Evolutionary conservation across 2,329 filamentous ascomycete species (phyloP).

Genomic region (Thermothelomyces thermophilus): DNA sequence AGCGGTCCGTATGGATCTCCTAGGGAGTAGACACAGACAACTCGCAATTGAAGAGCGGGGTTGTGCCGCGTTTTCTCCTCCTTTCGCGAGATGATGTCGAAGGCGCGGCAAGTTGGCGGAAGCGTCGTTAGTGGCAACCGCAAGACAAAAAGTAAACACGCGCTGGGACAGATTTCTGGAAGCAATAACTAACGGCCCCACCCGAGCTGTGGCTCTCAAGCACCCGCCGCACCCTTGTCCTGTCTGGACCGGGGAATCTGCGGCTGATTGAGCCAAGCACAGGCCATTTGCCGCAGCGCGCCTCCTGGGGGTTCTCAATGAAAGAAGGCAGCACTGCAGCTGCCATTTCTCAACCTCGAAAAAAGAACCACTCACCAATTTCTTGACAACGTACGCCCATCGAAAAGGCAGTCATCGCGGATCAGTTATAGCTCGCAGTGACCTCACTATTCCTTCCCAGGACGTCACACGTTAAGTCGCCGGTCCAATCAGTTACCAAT

Average conservation of each 20-base stretch:
- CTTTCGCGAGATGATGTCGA: neutral
- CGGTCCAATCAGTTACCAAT: neutral
- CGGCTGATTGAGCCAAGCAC: constrained; percentile 1
- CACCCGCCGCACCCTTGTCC: no score
- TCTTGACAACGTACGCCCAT: no score
- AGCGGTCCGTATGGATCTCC: neutral
- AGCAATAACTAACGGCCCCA: constrained; percentile 10
- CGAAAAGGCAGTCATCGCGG: no score
- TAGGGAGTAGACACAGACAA: neutral
- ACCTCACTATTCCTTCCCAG: no score
- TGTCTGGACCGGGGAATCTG: neutral
- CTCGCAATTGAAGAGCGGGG: neutral
- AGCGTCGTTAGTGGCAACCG: constrained; percentile 29
- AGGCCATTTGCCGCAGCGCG: neutral
- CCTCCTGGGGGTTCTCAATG: neutral
- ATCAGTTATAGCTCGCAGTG: no score
- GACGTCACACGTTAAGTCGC: neutral
- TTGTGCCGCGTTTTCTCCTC: constrained; percentile 2
- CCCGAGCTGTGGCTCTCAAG: neutral
- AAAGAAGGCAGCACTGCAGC: neutral
- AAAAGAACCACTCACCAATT: neutral
- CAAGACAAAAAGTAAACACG: constrained; percentile 25
- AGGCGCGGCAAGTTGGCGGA: constrained; percentile 6
- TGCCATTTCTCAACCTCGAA: neutral
- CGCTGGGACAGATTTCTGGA: constrained; percentile 13